A percentile compares a stretch with the other conserved stretches of the same genome.
Conservation (phyloP, 2,329 filamentous ascomycete species). For the Clathrospora elynae region DNA sequence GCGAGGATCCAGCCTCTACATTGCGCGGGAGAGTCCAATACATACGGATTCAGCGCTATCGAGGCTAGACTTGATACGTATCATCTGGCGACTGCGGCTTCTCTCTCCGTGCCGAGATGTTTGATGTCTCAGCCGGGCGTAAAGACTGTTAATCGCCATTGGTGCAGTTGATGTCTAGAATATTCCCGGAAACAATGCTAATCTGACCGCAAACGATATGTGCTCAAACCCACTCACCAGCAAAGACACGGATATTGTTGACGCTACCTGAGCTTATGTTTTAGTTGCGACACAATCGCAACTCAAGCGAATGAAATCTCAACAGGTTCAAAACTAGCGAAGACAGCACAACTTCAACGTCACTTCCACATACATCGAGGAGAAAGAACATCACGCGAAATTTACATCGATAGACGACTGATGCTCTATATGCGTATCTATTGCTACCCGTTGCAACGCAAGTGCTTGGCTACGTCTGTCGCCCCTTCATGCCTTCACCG, state of each 20-base stretch:
- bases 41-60: not conserved
- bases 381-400: no score
- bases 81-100: not conserved
- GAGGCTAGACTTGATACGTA: not conserved
- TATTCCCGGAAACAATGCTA: not conserved
- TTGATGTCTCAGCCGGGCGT: not conserved
- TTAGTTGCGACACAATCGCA: no score
- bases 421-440: no score
- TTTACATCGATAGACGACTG: no score
- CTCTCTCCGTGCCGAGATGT: not conserved
- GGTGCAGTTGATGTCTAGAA: conserved; percentile 1
- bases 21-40: not conserved
- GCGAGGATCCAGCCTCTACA: not conserved
- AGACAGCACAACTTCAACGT: no score
- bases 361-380: no score
- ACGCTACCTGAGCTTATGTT: not conserved
- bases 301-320: no score
- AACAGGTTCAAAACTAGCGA: no score
- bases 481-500: no score
- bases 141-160: not conserved
- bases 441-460: no score
- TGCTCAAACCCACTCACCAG: not conserved
- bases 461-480: no score
- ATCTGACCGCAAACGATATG: not conserved
- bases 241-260: not conserved